These are phyloP conservation scores for Nannizzia gypsea DNA, from an alignment of 2,329 filamentous ascomycete genomes.

Conservation along the genomic window DNA sequence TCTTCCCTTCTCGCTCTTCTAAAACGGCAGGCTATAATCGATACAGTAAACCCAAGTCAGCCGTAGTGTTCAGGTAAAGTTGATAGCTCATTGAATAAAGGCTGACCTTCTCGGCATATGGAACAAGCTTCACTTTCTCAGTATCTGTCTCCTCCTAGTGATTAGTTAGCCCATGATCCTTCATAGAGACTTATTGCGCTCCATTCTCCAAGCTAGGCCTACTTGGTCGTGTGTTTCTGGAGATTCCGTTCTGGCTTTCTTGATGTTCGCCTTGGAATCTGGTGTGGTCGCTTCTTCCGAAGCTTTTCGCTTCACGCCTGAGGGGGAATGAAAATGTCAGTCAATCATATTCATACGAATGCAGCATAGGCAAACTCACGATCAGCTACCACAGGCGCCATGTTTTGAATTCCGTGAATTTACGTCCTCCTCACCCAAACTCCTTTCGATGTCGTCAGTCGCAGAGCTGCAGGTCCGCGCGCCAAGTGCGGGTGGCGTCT, in stretches of 20 bases:
- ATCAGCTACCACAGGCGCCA: conserved; percentile 22
- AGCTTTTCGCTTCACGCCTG: conserved; percentile 38
- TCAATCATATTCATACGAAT: conserved; percentile 5
- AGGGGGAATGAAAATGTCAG: neutral
- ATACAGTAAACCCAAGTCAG: neutral
- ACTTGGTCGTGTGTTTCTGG: conserved; percentile 29
- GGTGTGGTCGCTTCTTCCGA: conserved; percentile 37
- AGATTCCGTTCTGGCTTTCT: conserved; percentile 40
- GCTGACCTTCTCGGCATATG: conserved; percentile 75
- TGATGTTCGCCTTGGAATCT: conserved; percentile 33
- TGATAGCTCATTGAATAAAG: neutral
- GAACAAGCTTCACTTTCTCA: conserved; percentile 54
- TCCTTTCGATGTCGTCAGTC: neutral
- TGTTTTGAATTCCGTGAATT: conserved; percentile 11
- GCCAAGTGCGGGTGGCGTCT: neutral
- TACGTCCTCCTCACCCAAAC: neutral
- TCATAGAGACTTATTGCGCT: neutral
- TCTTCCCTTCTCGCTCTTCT: conserved; percentile 86
- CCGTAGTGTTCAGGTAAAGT: neutral
- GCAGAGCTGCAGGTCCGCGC: neutral
- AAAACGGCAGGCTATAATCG: conserved; percentile 61
- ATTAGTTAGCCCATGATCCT: conserved; percentile 40
- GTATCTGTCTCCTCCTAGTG: conserved; percentile 26
- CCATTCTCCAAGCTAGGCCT: neutral
- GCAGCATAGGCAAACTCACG: conserved; percentile 20